These are phyloP conservation scores for Hortiboletus flavorubellus DNA, from an alignment of 768 basidiomycete genomes.

Conservation along the genomic window DNA sequence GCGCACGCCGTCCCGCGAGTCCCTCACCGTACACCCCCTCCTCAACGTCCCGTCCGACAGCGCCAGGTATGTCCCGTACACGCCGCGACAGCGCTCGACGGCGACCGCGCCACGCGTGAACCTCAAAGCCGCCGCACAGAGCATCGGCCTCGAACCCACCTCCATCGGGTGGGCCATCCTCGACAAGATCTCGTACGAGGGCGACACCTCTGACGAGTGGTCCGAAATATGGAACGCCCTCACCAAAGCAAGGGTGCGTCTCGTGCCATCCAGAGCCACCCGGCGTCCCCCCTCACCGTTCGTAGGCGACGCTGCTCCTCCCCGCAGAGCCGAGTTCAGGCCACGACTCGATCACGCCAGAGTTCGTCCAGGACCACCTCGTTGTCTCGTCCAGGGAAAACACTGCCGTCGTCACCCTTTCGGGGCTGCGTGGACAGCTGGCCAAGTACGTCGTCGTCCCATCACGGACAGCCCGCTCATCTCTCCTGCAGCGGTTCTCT, in stretches of 20 bases:
- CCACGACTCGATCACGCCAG: slow-evolving; percentile 58
- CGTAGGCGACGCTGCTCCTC: slow-evolving; percentile 75
- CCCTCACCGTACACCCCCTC: slow-evolving; percentile 61
- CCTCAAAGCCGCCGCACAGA: slow-evolving; percentile 69
- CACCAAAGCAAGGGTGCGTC: slow-evolving; percentile 61
- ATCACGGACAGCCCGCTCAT: slow-evolving; percentile 30
- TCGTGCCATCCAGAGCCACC: background rate
- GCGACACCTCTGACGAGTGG: slow-evolving; percentile 59
- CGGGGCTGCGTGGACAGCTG: slow-evolving; percentile 75
- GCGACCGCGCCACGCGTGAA: slow-evolving; percentile 50
- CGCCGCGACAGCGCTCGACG: slow-evolving; percentile 62
- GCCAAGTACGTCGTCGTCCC: slow-evolving; percentile 47
- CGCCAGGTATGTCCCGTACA: slow-evolving; percentile 71
- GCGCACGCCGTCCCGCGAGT: slow-evolving; percentile 35
- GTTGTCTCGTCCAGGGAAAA: slow-evolving; percentile 43
- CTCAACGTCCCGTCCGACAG: slow-evolving; percentile 35
- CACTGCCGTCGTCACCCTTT: slow-evolving; percentile 68
- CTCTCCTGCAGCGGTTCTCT: slow-evolving; percentile 32
- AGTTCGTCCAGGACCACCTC: slow-evolving; percentile 84
- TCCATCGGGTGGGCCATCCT: slow-evolving; percentile 76
- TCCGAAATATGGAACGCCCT: slow-evolving; percentile 63
- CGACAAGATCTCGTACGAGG: slow-evolving; percentile 59
- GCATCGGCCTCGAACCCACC: slow-evolving; percentile 58
- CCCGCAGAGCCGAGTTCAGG: slow-evolving; percentile 59
- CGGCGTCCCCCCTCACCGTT: background rate